A percentile compares a stretch with the other conserved stretches of the same genome.
These are phyloP conservation scores for Cercophora scortea DNA, from an alignment of 495 filamentous ascomycete species.

Conservation along the genomic window DNA sequence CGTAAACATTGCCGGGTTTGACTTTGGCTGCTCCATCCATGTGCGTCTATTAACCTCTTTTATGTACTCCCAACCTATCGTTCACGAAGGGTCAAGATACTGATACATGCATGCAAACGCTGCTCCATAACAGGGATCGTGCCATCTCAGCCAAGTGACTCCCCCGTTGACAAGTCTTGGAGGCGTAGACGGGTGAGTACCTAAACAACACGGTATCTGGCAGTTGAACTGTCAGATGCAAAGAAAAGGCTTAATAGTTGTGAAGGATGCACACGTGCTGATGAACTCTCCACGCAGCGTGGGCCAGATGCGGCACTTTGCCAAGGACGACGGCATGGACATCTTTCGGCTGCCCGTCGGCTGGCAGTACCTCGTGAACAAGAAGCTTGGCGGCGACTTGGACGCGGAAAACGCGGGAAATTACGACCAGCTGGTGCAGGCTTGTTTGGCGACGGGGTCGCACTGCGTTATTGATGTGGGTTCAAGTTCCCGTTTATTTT, in stretches of 20 bases:
- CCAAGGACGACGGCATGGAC: slow-evolving; percentile 43
- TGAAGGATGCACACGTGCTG: not conserved
- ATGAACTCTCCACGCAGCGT: slow-evolving; percentile 1
- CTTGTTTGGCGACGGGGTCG: slow-evolving; percentile 42
- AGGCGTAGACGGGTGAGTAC: slow-evolving; percentile 24
- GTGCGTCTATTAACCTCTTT: not conserved
- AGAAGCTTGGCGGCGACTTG: slow-evolving; percentile 39
- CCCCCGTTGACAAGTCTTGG: slow-evolving; percentile 22
- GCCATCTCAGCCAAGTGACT: slow-evolving; percentile 14
- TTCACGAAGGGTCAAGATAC: too few species aligned
- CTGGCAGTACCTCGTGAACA: slow-evolving; percentile 50
- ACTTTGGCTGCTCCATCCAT: slow-evolving; percentile 39
- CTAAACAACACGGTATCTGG: too few species aligned
- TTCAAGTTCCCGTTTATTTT: not conserved
- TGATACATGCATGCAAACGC: slow-evolving; percentile 1
- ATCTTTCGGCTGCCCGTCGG: slow-evolving; percentile 50
- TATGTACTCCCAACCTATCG: too few species aligned
- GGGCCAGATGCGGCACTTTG: slow-evolving; percentile 53
- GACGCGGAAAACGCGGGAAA: slow-evolving; percentile 34
- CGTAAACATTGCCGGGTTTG: slow-evolving; percentile 36
- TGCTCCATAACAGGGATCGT: slow-evolving; percentile 18
- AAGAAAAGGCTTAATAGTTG: not conserved
- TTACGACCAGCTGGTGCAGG: slow-evolving; percentile 48
- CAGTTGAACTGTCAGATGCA: not conserved
- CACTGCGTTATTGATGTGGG: slow-evolving; percentile 46